These are phyloP conservation scores for Turnera subulata DNA, from an alignment of 345 rosid species.

Conservation along the genomic window DNA sequence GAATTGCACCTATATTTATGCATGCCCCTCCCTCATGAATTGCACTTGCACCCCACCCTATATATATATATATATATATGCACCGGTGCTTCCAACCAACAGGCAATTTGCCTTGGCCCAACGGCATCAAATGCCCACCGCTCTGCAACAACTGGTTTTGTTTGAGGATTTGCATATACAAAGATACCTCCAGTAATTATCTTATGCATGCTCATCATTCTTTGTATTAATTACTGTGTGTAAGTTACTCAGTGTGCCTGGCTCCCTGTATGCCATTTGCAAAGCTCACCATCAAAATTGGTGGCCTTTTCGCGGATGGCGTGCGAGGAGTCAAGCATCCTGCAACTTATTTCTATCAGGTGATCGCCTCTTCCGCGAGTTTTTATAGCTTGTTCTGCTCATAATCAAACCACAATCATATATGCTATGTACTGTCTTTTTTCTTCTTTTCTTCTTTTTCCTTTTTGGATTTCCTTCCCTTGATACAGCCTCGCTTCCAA, in stretches of 20 bases:
- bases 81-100: conserved; percentile 10
- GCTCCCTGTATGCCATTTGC: conserved; percentile 62
- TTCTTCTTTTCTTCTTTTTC: too few species aligned
- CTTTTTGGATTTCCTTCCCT: too few species aligned
- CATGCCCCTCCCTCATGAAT: neutral
- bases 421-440: too few species aligned
- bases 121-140: conserved; percentile 2
- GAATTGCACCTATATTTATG: neutral
- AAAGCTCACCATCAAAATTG: conserved; percentile 27
- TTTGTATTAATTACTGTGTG: neutral
- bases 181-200: neutral
- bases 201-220: neutral
- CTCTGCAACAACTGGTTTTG: neutral
- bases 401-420: too few species aligned
- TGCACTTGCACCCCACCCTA: conserved; percentile 10
- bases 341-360: neutral
- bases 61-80: too few species aligned
- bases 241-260: conserved; percentile 34
- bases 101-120: neutral
- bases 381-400: too few species aligned
- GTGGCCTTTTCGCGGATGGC: conserved; percentile 45
- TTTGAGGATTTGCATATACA: neutral
- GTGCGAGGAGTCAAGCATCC: conserved; percentile 56
- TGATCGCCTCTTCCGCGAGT: neutral
- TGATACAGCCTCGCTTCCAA: too few species aligned